Base-by-base conservation (phyloP, 106 monocot genomes). In the Phalaenopsis equestris region DNA sequence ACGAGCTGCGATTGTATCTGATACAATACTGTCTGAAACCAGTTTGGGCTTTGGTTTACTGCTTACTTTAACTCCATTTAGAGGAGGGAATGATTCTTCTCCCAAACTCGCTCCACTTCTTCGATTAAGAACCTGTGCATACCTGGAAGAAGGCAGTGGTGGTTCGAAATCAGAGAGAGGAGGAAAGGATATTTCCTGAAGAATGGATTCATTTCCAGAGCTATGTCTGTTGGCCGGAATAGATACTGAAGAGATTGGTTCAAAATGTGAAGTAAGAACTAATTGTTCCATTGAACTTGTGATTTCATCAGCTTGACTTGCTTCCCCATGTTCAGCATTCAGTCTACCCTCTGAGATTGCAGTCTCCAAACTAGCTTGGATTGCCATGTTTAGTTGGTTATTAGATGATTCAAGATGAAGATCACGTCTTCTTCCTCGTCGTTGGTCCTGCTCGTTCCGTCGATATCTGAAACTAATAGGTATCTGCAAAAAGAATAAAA, bases 381-480 rank as follows among this genome's bases (percentile, higher is more conserved):
- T 89, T 8, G 90, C 87, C 42, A 72, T 56, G 16, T 86, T 18
- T 58, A 90, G 82, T 46, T 87, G 77, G 78, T 86, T 47, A 70
- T 39, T 64, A 79, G 89, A 85, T 74, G 84, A 72, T 55, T 91
- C 91, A 17, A 72, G 72, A 49, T 49, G 75, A 49, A 85, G 85
- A 21, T 84, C 84, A 41, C 82, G 89, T 30, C 91, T 91, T 84
- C 98, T 94, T 38, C 92, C 91, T 61, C 87, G 89, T 21, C 92
- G 89, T 12, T 89, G 94, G 23, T 89, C 94, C 81, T 91, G 90
- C 76, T 87, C 90, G 79, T 70, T 84, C 47, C 86, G 84, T 67
- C 92, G 84, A 86, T 87, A 99, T 75, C 85, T 89, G 46, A 99
- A 99, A 84, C 98, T 99, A 38, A 91, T 95, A 65, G 98, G 98